Conservation (phyloP, 306 rosid species). For the Vigna hirtella region DNA sequence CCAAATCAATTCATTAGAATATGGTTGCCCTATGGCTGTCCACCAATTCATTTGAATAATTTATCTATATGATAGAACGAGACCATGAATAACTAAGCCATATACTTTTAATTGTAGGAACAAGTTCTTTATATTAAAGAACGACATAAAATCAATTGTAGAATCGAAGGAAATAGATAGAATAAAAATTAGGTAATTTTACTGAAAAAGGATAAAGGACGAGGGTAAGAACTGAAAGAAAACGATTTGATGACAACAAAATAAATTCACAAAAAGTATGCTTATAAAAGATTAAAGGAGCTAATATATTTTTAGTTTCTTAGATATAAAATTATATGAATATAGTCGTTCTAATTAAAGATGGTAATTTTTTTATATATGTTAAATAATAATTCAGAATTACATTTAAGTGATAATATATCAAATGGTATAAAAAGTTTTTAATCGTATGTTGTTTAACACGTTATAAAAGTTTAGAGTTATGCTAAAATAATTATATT, state of each 20-base stretch:
- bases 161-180: not conserved
- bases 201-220: not conserved
- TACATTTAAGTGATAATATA: no score
- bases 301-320: no score
- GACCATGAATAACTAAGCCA: not conserved
- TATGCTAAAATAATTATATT: no score
- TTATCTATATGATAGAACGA: not conserved
- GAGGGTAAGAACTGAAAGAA: not conserved
- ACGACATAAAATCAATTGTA: not conserved
- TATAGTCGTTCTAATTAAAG: no score
- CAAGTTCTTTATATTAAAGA: not conserved
- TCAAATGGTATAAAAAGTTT: no score
- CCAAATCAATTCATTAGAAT: not conserved
- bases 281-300: no score
- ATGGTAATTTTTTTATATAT: no score
- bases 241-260: not conserved
- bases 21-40: not conserved
- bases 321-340: no score
- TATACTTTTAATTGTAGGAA: not conserved
- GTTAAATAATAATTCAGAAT: no score
- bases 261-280: not conserved
- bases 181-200: not conserved
- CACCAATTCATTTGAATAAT: not conserved
- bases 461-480: no score
- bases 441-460: no score